Conservation (phyloP, 2,329 filamentous ascomycete species). For the Huntiella omanensis region DNA sequence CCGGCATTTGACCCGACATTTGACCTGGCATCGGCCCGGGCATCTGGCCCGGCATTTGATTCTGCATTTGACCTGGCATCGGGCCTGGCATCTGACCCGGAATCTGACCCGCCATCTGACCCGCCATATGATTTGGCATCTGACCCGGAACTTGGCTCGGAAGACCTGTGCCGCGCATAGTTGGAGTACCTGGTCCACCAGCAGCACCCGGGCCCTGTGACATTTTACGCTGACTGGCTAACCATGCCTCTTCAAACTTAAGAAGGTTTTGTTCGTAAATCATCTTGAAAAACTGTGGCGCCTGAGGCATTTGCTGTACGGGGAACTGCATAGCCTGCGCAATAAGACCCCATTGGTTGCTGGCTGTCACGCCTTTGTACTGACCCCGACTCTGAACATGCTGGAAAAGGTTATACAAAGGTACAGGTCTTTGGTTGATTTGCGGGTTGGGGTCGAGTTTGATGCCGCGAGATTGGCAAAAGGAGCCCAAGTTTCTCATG, state of each 20-base stretch:
- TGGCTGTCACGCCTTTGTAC: slow-evolving; percentile 50
- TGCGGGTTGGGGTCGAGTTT: slow-evolving; percentile 57
- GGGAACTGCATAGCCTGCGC: slow-evolving; percentile 45
- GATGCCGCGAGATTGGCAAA: slow-evolving; percentile 57
- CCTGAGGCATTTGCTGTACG: slow-evolving; percentile 43
- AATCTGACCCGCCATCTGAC: slow-evolving; percentile 15
- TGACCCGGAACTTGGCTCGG: slow-evolving; percentile 18
- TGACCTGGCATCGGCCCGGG: slow-evolving; percentile 20
- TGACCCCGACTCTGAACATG: slow-evolving; percentile 57
- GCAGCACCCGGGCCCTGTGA: slow-evolving; percentile 16
- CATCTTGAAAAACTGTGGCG: slow-evolving; percentile 48
- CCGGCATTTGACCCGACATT: slow-evolving; percentile 18
- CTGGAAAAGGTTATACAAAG: slow-evolving; percentile 60
- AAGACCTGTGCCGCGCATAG: slow-evolving; percentile 13
- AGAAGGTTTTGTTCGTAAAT: slow-evolving; percentile 60
- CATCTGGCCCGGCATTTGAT: slow-evolving; percentile 19
- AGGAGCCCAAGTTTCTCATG: slow-evolving; percentile 55
- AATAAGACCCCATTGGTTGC: slow-evolving; percentile 56
- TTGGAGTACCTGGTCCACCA: slow-evolving; percentile 15
- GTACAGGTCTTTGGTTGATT: slow-evolving; percentile 54
- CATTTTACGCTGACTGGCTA: slow-evolving; percentile 33
- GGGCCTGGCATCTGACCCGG: slow-evolving; percentile 15
- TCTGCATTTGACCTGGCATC: slow-evolving; percentile 18
- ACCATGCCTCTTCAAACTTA: slow-evolving; percentile 56
- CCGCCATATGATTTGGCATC: slow-evolving; percentile 21